phyloP scores from a whole-genome alignment of 2,329 filamentous ascomycete species.

The Penicillium nordicum region DNA sequence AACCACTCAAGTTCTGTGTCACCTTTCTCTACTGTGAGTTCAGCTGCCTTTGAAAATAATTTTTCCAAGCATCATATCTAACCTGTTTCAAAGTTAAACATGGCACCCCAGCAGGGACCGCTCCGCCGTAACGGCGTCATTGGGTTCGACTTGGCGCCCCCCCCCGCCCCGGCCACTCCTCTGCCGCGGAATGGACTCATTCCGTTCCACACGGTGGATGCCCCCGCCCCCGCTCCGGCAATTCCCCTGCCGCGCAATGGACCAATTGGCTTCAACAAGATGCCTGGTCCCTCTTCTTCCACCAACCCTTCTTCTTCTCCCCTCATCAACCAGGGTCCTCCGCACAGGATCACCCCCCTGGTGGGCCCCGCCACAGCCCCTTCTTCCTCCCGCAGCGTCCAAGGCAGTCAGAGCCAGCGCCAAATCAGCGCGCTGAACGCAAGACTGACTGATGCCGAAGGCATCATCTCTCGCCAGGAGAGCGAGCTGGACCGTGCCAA shows the following conservation, averaged over 20 bases:
- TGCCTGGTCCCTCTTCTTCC: neutral
- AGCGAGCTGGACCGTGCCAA: fast-evolving
- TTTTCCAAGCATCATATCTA: neutral
- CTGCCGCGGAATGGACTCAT: neutral
- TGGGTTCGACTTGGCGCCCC: neutral
- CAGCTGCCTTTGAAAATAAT: neutral
- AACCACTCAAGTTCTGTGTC: neutral
- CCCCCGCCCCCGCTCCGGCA: neutral
- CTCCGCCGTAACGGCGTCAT: neutral
- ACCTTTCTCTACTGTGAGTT: neutral
- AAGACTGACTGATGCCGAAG: neutral
- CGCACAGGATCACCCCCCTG: slow-evolving; percentile 2
- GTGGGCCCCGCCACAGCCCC: slow-evolving; percentile 4
- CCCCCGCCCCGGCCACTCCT: neutral
- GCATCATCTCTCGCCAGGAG: neutral
- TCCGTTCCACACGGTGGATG: neutral
- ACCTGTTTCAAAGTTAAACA: neutral
- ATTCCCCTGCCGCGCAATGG: neutral
- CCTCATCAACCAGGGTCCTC: neutral
- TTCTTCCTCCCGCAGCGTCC: neutral
- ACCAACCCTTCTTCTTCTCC: neutral
- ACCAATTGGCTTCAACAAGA: neutral
- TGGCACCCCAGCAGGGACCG: neutral
- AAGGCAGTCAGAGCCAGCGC: neutral
- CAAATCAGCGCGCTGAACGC: neutral